Base-by-base conservation (phyloP, 768 basidiomycete genomes). In the Mycena capillaripes region DNA sequence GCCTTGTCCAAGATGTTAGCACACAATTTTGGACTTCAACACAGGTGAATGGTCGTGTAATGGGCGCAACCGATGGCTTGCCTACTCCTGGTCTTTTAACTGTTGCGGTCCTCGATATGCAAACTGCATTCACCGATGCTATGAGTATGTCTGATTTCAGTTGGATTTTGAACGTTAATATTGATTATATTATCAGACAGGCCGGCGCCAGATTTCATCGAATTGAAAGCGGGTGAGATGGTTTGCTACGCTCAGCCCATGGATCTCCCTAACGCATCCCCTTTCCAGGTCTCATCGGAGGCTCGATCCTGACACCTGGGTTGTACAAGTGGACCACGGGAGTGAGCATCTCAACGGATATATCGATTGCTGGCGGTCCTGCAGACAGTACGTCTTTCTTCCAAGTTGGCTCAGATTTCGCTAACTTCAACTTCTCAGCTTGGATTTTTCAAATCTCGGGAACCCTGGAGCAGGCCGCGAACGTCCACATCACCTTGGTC, bases 251-350 rank as follows among this genome's bases (percentile, higher is more conserved):
- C 27, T 53, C n/a, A n/a, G 8, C 25, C 34, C 38, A n/a, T 23
- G 7, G 1, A 7, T 36, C 12, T 12, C n/a, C 38, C 3, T 21
- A 34, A 21, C 19, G n/a, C 16, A 23, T 46, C 44, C 14, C 36
- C 14, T 11, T 30, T 2, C 6, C 6, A 69, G 69, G 69, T 10
- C 53, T 32, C 42, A 63, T 70, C 9, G 69, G 69, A 0, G 61
- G 60, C 55, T 70, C 69, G 2, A 30, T 57, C 34, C 69, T 70
- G 3, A 30, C 34, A 7, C 69, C 69, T 12, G 69, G 61, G 8
- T 52, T 70, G 2, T 70, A 70, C 60, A 62, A 62, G 32, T 70
- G 69, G 69, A 70, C 69, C 1, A 70, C 69, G 0, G 69, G 40
- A 12, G 69, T 70, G 42, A 70, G 32, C 25, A 64, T 70, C 29